A percentile compares a stretch with the other conserved stretches of the same genome.
Evolutionary conservation across 257 asterid species (phyloP).

Genomic region (Nemophila menziesii): DNA sequence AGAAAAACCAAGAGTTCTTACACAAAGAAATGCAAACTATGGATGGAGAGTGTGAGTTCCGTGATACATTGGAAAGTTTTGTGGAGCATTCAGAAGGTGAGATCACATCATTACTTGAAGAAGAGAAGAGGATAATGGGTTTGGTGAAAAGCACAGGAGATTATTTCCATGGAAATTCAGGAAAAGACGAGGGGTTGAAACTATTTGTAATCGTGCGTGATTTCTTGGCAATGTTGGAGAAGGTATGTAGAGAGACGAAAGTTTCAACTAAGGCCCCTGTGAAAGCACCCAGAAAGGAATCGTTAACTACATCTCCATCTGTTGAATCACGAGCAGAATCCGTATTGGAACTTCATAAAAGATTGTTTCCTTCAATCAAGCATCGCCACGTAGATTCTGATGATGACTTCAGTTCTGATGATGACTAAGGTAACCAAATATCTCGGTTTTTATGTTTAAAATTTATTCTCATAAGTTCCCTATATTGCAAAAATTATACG

Average conservation of each 20-base stretch:
- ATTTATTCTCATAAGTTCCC: background rate
- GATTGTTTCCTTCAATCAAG: conserved; percentile 65
- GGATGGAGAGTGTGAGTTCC: conserved; percentile 43
- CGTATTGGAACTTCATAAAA: conserved; percentile 25
- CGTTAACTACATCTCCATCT: conserved; percentile 29
- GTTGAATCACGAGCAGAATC: conserved; percentile 39
- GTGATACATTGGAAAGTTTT: conserved; percentile 27
- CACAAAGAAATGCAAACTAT: conserved; percentile 38
- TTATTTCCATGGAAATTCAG: conserved; percentile 71
- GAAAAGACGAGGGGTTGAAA: conserved; percentile 54
- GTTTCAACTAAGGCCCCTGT: conserved; percentile 24
- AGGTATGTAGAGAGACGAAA: conserved; percentile 49
- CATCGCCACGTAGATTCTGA: conserved; percentile 19
- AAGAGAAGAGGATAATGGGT: conserved; percentile 56
- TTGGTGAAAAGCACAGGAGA: conserved; percentile 74
- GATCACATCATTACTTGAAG: conserved; percentile 30
- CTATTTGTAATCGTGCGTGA: conserved; percentile 64
- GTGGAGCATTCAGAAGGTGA: conserved; percentile 48
- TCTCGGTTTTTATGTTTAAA: background rate
- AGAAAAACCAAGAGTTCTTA: conserved; percentile 32
- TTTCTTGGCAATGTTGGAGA: conserved; percentile 67
- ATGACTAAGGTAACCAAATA: conserved; percentile 10
- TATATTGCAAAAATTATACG: too few relatives aligned
- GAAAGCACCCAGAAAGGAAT: conserved; percentile 27
- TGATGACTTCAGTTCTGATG: conserved; percentile 55